phyloP scores from a whole-genome alignment of 2,329 filamentous ascomycete genomes.

The Trichoderma lentiforme region DNA sequence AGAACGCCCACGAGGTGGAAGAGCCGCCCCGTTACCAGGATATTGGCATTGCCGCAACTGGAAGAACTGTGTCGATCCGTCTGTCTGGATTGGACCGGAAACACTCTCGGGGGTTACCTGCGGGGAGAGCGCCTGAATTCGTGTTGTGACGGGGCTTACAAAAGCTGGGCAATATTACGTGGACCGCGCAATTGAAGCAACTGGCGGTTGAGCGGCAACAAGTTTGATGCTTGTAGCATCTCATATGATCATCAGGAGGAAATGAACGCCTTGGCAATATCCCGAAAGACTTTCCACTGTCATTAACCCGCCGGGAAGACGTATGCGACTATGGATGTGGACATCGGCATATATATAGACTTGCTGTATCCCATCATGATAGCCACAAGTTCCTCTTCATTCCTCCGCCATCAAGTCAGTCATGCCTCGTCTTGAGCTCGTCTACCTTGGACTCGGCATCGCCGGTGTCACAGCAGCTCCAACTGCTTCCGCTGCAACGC shows the following conservation, averaged over 20 bases:
- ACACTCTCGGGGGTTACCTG: not conserved
- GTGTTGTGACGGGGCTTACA: not conserved
- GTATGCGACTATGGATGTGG: too few species aligned
- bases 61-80: not conserved
- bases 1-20: not conserved
- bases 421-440: not conserved
- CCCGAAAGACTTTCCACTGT: not conserved
- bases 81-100: not conserved
- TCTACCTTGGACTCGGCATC: slow-evolving; percentile 8
- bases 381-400: not conserved
- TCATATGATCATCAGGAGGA: not conserved
- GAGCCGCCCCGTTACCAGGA: not conserved
- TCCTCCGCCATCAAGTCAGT: not conserved
- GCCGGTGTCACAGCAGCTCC: slow-evolving; percentile 8
- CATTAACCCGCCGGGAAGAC: not conserved
- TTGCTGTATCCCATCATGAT: not conserved
- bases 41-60: not conserved
- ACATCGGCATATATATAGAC: not conserved
- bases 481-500: not conserved
- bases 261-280: not conserved
- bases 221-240: not conserved
- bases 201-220: not conserved
- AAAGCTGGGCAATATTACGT: not conserved
- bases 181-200: not conserved
- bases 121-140: not conserved